These are phyloP conservation scores for Priceomyces carsonii DNA, from an alignment of 805 yeast genomes.

Conservation along the genomic window DNA sequence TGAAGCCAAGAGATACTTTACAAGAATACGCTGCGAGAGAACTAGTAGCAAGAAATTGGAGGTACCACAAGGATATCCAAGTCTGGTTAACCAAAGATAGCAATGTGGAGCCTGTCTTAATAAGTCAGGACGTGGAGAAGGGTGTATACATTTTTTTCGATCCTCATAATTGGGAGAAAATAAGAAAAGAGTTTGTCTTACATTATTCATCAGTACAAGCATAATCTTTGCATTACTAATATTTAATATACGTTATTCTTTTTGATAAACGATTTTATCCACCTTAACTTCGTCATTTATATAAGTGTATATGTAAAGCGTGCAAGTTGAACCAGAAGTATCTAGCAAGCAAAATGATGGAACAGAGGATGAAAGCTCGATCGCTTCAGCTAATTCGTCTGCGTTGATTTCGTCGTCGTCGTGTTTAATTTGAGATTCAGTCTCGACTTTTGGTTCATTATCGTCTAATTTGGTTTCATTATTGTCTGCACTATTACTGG, in stretches of 20 bases:
- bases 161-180: constrained; percentile 94
- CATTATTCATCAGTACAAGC: constrained; percentile 45
- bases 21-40: constrained; percentile 95
- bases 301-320: constrained; percentile 81
- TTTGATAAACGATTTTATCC: constrained; percentile 64
- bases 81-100: constrained; percentile 97
- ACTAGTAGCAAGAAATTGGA: constrained; percentile 90
- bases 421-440: constrained; percentile 1
- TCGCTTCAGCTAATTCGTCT: constrained; percentile 20
- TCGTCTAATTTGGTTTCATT: constrained; percentile 3
- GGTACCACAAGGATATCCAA: constrained; percentile 92
- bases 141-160: constrained; percentile 95
- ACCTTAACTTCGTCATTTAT: constrained; percentile 84
- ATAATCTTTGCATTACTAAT: constrained; percentile 9
- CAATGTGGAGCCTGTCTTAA: constrained; percentile 79
- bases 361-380: constrained; percentile 33
- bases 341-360: constrained; percentile 92
- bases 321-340: constrained; percentile 75
- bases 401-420: constrained; percentile 11
- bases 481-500: constrained; percentile 17
- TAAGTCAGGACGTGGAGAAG: constrained; percentile 79
- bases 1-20: constrained; percentile 87
- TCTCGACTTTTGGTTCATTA: neutral
- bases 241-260: constrained; percentile 18
- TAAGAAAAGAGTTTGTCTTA: constrained; percentile 65